These are phyloP conservation scores for Infundibulicybe gibba DNA, from an alignment of 768 basidiomycete genomes.

Conservation along the genomic window DNA sequence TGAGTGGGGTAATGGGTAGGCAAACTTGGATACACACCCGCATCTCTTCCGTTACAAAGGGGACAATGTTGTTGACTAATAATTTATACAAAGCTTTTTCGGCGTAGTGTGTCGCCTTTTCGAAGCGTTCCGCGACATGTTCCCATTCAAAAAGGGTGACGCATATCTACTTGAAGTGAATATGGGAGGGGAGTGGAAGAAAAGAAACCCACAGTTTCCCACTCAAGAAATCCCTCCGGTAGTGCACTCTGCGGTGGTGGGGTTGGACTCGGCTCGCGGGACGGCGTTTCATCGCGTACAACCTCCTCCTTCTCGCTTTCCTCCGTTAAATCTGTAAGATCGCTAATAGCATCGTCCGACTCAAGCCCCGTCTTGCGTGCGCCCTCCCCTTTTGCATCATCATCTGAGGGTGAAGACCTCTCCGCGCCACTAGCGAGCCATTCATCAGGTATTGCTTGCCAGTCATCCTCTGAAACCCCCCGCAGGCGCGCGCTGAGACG, in stretches of 20 bases:
- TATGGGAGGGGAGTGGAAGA: background rate
- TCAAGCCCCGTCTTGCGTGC: conserved; percentile 52
- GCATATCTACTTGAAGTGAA: conserved; percentile 55
- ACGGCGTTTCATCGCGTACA: conserved; percentile 8
- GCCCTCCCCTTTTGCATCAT: conserved; percentile 8
- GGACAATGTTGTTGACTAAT: conserved; percentile 64
- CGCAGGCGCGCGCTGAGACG: conserved; percentile 65
- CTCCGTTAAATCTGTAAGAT: conserved; percentile 72
- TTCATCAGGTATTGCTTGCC: conserved; percentile 79
- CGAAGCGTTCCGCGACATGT: conserved; percentile 69
- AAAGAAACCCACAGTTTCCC: conserved; percentile 76
- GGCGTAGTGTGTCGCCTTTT: conserved; percentile 69
- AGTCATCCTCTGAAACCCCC: conserved; percentile 56
- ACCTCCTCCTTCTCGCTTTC: conserved; percentile 20
- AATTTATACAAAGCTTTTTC: conserved; percentile 78
- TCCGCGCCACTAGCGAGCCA: conserved; percentile 43
- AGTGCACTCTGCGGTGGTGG: conserved; percentile 9
- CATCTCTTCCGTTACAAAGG: conserved; percentile 64
- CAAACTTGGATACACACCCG: conserved; percentile 40
- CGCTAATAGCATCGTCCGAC: conserved; percentile 62
- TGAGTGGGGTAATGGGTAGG: conserved; percentile 3
- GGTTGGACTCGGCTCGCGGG: conserved; percentile 6
- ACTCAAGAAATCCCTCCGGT: conserved; percentile 69
- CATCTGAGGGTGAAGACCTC: too few species aligned
- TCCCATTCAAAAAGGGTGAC: conserved; percentile 86